Base-by-base conservation (phyloP, 2,329 filamentous ascomycete species). In the Calonectria crousiana region DNA sequence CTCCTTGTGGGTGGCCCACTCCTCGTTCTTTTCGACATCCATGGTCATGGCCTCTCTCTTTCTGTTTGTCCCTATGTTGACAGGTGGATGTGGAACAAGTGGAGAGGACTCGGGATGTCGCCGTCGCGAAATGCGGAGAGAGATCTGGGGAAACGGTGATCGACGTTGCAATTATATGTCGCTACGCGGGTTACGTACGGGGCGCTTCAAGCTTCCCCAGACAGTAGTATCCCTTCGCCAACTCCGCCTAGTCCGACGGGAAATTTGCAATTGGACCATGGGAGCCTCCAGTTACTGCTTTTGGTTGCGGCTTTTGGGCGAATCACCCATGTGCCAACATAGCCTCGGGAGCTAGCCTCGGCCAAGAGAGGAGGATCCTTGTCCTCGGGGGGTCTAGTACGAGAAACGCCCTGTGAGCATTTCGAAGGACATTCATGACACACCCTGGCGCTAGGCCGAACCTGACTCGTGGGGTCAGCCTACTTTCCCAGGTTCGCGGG, bases 1-100 rank as follows among this genome's bases (percentile, higher is more conserved):
- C 51, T 72, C 65, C 47, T 74, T 60, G n/a, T 73, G 74, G 18
- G 64, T 41, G 36, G 66, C 64, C 47, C 44, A 47, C 44, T 47
- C 44, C 44, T 75, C 56, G 6, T 49, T 56, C 23, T 44, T 30
- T 41, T 68, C 58, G n/a, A 49, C 47, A 5, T 73, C 71, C 51
- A 53, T 53, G 4, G 16, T 11, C 4, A 18, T 9, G 6, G 16
- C 28, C 51, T 16, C 16, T 16, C 51, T n/a, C 16, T 16, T 8
- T 32, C 51, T n/a, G 20, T 23, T 47, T 13, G 3, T 5, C 51
- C 26, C 26, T 18, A 2, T 32, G 8, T 30, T 23, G 26, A 28
- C 28, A 13, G 6, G 16, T 28, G 32, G 32, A 11, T 34, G 32
- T 34, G 32, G 32, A 2, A 26, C 14, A 28, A 20, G 51, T 53